Base-by-base conservation (phyloP, 495 filamentous ascomycete genomes). In the Aspergillus wentii region DNA sequence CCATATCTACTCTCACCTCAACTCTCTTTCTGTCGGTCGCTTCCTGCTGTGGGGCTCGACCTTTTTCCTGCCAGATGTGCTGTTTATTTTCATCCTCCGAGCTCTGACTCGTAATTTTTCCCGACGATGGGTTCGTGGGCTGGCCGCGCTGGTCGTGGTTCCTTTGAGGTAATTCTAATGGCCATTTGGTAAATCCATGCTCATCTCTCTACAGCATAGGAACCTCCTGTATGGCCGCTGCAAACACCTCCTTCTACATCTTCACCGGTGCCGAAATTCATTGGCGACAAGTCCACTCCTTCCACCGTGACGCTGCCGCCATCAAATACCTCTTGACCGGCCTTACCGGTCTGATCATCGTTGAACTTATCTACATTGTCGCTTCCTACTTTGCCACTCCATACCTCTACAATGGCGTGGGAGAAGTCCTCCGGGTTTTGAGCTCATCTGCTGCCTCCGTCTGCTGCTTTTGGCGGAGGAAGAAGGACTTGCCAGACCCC, bases 211-310 rank as follows among this genome's bases (percentile, higher is more conserved):
- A 5, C 45, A 59, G 52, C 37, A 13, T 59, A 22, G 19, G 32
- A 14, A 51, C 49, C 16, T 59, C 56, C 9, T 35, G 31, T 7
- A 38, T 59, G n/a, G 36, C 52, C 14, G 46, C 52, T 5, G 49
- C 55, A 30, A 61, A 58, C 22, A 56, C 52, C 22, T 61, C 51
- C 27, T 61, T 61, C 38, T 61, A 53, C 21, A 22, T 43, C 17
- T 33, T 44, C 26, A 61, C 48, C 8, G 57, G 57, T 22, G 49
- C 54, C 14, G 57, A 61, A 25, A 56, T 61, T 17, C 57, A 58
- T 26, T 61, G 57, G 57, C 52, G 52, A 51, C 49, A 58, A 34
- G 52, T 49, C 5, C 46, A 44, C 17, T 38, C 26, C 34, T 56
- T 59, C 40, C 46, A 53, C 17, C 38, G 57, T 17, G 54, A 61